These are phyloP conservation scores for Ceraceosorus guamensis DNA, from an alignment of 1,284 basidiomycete species.

Conservation along the genomic window DNA sequence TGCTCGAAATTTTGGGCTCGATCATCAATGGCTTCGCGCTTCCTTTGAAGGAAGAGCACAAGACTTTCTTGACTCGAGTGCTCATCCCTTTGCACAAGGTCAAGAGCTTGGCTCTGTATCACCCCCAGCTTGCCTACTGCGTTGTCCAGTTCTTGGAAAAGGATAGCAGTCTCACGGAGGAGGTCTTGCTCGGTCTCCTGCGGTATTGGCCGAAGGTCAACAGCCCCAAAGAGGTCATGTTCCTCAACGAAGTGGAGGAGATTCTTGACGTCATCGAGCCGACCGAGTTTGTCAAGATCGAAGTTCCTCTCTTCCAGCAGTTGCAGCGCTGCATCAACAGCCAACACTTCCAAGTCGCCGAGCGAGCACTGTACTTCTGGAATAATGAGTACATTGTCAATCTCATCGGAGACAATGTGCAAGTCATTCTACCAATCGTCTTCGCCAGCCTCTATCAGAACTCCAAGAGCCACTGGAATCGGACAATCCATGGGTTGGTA, in stretches of 20 bases:
- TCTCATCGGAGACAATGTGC: conserved; percentile 93
- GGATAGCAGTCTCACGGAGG: conserved; percentile 83
- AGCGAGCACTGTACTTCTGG: conserved; percentile 49
- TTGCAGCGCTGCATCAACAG: conserved; percentile 95
- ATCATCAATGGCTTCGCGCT: conserved; percentile 99
- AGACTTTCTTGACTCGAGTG: conserved; percentile 92
- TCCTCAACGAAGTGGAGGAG: conserved; percentile 98
- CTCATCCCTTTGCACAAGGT: conserved; percentile 96
- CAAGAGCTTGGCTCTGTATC: conserved; percentile 90
- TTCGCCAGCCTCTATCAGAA: conserved; percentile 97
- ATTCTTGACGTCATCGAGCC: conserved; percentile 97
- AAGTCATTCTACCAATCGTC: conserved; percentile 83
- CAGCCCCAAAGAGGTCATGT: conserved; percentile 99
- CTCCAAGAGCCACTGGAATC: conserved; percentile 96
- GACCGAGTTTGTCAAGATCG: conserved; percentile 91
- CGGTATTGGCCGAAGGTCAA: conserved; percentile 99
- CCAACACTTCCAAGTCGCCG: conserved; percentile 83
- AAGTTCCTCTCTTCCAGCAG: conserved; percentile 87
- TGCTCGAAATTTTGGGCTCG: conserved; percentile 94
- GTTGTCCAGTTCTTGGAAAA: conserved; percentile 99
- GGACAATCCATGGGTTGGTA: conserved; percentile 97
- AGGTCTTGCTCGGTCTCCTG: conserved; percentile 87
- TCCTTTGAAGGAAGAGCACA: conserved; percentile 98
- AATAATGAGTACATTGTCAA: conserved; percentile 99
- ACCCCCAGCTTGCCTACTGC: conserved; percentile 96